A percentile compares a stretch with the other conserved stretches of the same genome.
Conservation (phyloP, 305 asterid genomes). For the Galium porrigens region DNA sequence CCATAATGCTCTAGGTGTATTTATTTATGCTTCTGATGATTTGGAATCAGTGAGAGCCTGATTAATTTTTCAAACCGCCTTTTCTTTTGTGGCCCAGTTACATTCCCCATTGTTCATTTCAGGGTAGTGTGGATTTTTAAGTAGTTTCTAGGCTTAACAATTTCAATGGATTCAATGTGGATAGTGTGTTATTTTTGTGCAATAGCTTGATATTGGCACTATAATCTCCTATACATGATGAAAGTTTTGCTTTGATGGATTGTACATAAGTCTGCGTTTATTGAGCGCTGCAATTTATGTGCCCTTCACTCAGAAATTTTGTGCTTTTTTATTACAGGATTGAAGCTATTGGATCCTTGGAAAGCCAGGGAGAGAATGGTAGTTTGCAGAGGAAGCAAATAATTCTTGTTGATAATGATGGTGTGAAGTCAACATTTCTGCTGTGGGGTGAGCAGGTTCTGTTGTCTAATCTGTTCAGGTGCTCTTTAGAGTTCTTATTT, state of each 20-base stretch:
- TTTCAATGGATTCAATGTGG: neutral
- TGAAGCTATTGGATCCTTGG: conserved; percentile 61
- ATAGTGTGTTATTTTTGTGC: neutral
- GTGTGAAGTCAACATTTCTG: conserved; percentile 39
- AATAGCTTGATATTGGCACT: neutral
- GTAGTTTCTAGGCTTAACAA: neutral
- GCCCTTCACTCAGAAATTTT: neutral
- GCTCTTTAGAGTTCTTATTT: conserved; percentile 4
- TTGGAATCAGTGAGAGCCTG: neutral
- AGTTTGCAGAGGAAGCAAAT: conserved; percentile 59
- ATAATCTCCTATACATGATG: neutral
- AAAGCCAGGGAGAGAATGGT: conserved; percentile 44
- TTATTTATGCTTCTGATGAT: neutral
- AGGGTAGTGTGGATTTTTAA: neutral
- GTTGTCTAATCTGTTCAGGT: conserved; percentile 79
- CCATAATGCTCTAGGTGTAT: neutral
- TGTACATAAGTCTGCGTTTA: neutral
- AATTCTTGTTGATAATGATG: conserved; percentile 62
- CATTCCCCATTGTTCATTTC: neutral
- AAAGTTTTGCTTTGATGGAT: neutral
- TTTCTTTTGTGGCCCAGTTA: neutral
- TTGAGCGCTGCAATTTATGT: neutral
- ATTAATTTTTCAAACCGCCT: neutral
- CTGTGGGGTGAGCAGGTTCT: conserved; percentile 87
- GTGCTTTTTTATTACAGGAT: conserved; percentile 37